Evolutionary conservation across 1,284 basidiomycete genomes (phyloP).

Genomic region (Cutaneotrichosporon sp.): DNA sequence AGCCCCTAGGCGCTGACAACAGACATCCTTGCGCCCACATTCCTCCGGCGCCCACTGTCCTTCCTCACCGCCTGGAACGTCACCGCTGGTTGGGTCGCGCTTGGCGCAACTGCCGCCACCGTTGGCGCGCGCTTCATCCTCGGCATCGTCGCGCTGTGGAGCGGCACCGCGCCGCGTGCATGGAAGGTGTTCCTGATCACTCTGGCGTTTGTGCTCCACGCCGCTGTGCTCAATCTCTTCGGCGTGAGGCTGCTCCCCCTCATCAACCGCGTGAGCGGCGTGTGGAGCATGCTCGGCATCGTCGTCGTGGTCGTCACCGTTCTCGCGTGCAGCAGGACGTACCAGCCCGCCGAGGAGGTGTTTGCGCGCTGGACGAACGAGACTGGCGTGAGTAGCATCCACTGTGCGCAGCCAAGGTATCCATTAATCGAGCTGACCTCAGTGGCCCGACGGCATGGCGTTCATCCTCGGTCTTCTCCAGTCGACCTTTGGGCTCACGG

Average conservation of each 20-base stretch:
- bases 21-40: conserved; percentile 22
- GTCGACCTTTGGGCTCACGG: conserved; percentile 12
- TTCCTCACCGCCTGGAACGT: conserved; percentile 13
- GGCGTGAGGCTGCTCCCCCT: conserved; percentile 13
- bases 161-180: background rate
- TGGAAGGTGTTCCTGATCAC: conserved; percentile 16
- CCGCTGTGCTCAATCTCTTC: conserved; percentile 18
- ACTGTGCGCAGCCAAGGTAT: no score
- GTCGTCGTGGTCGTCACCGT: conserved; percentile 41
- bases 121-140: conserved; percentile 25
- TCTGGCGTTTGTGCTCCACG: conserved; percentile 6
- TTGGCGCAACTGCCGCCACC: conserved; percentile 42
- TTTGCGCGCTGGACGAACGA: conserved; percentile 46
- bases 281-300: conserved; percentile 42
- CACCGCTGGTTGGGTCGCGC: conserved; percentile 47
- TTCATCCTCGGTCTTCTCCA: conserved; percentile 53
- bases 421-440: background rate
- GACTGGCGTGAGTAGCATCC: conserved; percentile 8
- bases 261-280: conserved; percentile 28
- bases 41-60: background rate
- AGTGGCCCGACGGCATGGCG: conserved; percentile 32
- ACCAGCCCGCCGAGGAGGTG: conserved; percentile 44
- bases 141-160: conserved; percentile 19
- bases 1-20: background rate
- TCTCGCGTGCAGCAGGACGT: conserved; percentile 30